phyloP scores from a whole-genome alignment of 345 rosid genomes.

The Diplotaxis tenuifolia region DNA sequence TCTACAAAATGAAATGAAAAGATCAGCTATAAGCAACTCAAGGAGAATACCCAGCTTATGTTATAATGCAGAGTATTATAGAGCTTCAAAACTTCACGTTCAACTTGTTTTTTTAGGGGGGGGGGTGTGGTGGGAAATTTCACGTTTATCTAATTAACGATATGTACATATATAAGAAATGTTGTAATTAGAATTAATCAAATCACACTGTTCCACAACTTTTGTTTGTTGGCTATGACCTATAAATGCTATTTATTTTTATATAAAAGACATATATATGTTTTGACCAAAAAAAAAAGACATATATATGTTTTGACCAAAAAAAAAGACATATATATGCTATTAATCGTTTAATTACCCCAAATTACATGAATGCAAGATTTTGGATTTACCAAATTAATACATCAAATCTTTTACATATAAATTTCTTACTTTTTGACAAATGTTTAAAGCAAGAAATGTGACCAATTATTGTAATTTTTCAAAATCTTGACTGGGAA shows the following conservation, averaged over 20 bases:
- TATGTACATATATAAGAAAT: background rate
- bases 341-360: background rate
- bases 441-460: background rate
- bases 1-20: background rate
- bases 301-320: too few species aligned
- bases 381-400: background rate
- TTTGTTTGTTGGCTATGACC: background rate
- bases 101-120: background rate
- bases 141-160: constrained; percentile 1
- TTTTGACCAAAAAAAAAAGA: too few species aligned
- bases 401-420: background rate
- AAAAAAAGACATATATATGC: background rate
- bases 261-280: background rate
- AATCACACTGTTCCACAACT: background rate
- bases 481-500: background rate
- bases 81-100: constrained; percentile 2
- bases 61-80: background rate
- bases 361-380: background rate
- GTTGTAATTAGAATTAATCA: background rate
- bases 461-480: background rate
- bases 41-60: background rate
- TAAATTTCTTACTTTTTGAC: background rate
- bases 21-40: background rate
- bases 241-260: background rate
- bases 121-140: background rate